Evolutionary conservation across 2,329 filamentous ascomycete genomes (phyloP).

Genomic region (Leptodontidium sp.): DNA sequence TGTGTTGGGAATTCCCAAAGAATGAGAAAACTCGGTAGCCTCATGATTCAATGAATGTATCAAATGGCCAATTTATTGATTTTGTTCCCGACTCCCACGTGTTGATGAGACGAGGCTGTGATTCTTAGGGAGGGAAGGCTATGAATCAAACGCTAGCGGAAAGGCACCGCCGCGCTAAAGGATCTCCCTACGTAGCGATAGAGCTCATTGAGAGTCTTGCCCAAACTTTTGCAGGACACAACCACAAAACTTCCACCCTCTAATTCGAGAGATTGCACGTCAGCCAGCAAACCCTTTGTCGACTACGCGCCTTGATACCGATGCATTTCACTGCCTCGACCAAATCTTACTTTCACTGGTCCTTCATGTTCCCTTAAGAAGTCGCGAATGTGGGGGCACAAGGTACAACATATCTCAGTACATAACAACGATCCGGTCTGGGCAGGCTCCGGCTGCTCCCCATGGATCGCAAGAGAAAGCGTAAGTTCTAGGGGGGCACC

Average conservation of each 20-base stretch:
- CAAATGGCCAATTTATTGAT: not conserved
- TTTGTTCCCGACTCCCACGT: not conserved
- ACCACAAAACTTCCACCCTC: conserved; percentile 18
- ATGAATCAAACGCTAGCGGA: conserved; percentile 14
- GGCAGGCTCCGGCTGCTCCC: conserved; percentile 45
- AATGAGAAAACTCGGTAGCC: not conserved
- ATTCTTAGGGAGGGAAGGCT: not conserved
- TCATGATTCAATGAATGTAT: not conserved
- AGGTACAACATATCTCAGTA: conserved; percentile 40
- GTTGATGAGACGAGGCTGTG: conserved; percentile 6
- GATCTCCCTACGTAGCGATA: conserved; percentile 20
- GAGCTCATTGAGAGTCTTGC: conserved; percentile 15
- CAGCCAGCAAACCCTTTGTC: conserved; percentile 25
- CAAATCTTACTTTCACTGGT: conserved; percentile 44
- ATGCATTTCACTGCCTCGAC: conserved; percentile 48
- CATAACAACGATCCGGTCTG: conserved; percentile 34
- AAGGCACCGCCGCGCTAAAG: conserved; percentile 14
- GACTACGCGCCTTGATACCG: conserved; percentile 40
- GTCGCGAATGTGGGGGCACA: conserved; percentile 48
- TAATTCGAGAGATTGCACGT: conserved; percentile 25
- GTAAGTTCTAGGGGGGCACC: conserved; percentile 50
- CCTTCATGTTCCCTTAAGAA: conserved; percentile 47
- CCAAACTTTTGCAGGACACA: conserved; percentile 20
- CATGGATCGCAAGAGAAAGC: conserved; percentile 73
- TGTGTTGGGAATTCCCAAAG: not conserved